Percentiles rank a stretch among this genome's conserved stretches.
phyloP scores from a whole-genome alignment of 2,329 filamentous ascomycete genomes.

The Claviceps spartinae region DNA sequence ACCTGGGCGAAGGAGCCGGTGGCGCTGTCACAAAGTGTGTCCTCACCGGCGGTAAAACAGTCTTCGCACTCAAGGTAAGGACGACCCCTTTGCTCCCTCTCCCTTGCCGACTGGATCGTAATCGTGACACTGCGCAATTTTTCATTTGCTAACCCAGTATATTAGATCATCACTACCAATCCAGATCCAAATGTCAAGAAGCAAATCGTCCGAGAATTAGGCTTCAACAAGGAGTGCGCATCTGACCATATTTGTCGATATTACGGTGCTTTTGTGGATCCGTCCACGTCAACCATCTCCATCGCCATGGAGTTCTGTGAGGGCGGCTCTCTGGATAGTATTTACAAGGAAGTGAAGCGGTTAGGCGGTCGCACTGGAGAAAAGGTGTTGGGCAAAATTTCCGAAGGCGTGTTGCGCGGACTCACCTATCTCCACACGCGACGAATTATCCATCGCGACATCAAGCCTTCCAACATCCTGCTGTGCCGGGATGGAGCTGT shows the following conservation, averaged over 20 bases:
- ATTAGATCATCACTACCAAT: constrained; percentile 90
- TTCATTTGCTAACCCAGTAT: constrained; percentile 7
- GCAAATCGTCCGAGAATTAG: constrained; percentile 89
- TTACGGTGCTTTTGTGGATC: constrained; percentile 93
- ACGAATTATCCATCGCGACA: constrained; percentile 97
- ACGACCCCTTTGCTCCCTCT: not conserved
- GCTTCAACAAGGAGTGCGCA: constrained; percentile 95
- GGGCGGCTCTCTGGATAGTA: constrained; percentile 87
- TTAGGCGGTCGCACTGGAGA: constrained; percentile 89
- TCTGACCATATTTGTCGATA: constrained; percentile 95
- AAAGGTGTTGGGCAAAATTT: constrained; percentile 92
- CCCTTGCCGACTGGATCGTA: not conserved
- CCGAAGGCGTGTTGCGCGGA: constrained; percentile 85
- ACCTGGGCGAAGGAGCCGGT: constrained; percentile 85
- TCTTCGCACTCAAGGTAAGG: constrained; percentile 86
- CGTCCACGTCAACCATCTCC: constrained; percentile 89
- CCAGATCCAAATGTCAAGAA: constrained; percentile 97
- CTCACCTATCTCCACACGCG: constrained; percentile 89
- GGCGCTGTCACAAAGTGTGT: constrained; percentile 87
- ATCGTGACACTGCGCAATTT: not conserved
- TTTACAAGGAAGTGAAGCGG: constrained; percentile 95
- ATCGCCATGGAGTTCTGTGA: constrained; percentile 99
- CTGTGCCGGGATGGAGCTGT: constrained; percentile 86
- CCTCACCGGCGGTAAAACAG: constrained; percentile 79
- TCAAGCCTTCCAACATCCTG: constrained; percentile 95